Base-by-base conservation (phyloP, 2,329 filamentous ascomycete species). In the Arthrobotrys sphaeroides region DNA sequence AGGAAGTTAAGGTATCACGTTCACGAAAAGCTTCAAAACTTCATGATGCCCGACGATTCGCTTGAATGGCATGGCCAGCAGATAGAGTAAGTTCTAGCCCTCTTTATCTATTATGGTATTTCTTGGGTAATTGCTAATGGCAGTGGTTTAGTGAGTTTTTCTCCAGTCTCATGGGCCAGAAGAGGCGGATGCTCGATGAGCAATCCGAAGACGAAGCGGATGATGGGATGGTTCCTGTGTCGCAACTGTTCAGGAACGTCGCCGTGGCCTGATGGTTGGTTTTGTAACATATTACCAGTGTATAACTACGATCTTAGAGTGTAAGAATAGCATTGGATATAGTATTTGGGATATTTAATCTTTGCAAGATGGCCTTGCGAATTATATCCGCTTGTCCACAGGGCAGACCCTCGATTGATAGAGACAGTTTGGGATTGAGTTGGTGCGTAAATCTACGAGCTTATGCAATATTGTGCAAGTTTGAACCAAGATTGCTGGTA, bases 11-110 rank as follows among this genome's bases (percentile, higher is more conserved):
- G 93, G 40, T 99, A 94, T 83, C 95, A 92, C 13, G 93, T 97
- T 49, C 94, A 98, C 81, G 94, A 98, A 84, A 98, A 98, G 85
- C 83, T 99, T 80, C 92, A 97, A 84, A 97, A 97, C 82, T 98
- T 98, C 81, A 97, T 97, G 93, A 94, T 94, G 9, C 90, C 93
- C 0, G 93, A 97, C 82, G 91, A 96, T 81, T 86, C 92, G 62
- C 87, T 90, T 2, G 83, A 82, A 13, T 99, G 95, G 95, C 91
- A 92, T 77, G 89, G 90, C 78, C 87, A 88, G 73, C 93, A 94
- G 66, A 88, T 93, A 73, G 92, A 95, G 78, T 79, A 78, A 59
- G 78, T 72, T 13, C 38, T 64, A 38, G 10, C 9, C 16, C 53
- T 45, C 13, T 16, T 1, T n/a, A 33, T n/a, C 26, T 2, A 6